These are phyloP conservation scores for Thalassiosira sp. DNA, from an alignment of 352 stramenopile species.

Conservation along the genomic window DNA sequence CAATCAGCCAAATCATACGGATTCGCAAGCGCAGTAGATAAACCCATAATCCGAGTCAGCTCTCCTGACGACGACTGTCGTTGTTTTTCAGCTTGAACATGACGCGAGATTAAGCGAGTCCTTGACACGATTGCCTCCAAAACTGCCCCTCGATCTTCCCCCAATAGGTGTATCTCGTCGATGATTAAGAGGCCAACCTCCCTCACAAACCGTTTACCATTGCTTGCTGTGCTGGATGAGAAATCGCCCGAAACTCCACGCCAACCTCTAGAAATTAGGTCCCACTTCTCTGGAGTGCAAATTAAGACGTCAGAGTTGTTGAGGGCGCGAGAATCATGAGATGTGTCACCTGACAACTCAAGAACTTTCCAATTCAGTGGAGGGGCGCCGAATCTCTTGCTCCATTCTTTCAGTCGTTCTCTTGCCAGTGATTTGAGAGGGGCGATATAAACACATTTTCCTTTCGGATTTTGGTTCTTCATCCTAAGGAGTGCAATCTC, in stretches of 20 bases:
- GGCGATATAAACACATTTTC: slow-evolving; percentile 96
- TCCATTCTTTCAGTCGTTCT: slow-evolving; percentile 97
- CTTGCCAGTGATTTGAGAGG: slow-evolving; percentile 95
- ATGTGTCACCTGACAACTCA: slow-evolving; percentile 95
- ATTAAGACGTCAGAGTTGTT: slow-evolving; percentile 94
- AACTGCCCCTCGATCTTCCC: slow-evolving; percentile 93
- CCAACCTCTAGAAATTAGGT: slow-evolving; percentile 93
- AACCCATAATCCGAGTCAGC: slow-evolving; percentile 89
- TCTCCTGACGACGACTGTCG: slow-evolving; percentile 26
- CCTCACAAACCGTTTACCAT: slow-evolving; percentile 76
- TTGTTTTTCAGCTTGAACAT: slow-evolving; percentile 56
- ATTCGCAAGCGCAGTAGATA: slow-evolving; percentile 97
- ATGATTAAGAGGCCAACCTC: slow-evolving; percentile 90
- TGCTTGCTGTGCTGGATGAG: slow-evolving; percentile 76
- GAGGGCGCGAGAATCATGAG: slow-evolving; percentile 90
- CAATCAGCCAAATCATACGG: slow-evolving; percentile 93
- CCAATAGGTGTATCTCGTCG: slow-evolving; percentile 97
- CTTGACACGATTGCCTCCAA: slow-evolving; percentile 92
- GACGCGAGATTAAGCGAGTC: slow-evolving; percentile 85
- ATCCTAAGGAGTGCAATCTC: slow-evolving; percentile 96
- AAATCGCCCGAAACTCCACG: slow-evolving; percentile 76
- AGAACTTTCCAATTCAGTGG: slow-evolving; percentile 87
- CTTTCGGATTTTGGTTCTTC: slow-evolving; percentile 73
- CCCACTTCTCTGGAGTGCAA: slow-evolving; percentile 92
- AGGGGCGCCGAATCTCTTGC: slow-evolving; percentile 87